Base-by-base conservation (phyloP, 108 stramenopile species). In the Phaeodactylum tricornutum region DNA sequence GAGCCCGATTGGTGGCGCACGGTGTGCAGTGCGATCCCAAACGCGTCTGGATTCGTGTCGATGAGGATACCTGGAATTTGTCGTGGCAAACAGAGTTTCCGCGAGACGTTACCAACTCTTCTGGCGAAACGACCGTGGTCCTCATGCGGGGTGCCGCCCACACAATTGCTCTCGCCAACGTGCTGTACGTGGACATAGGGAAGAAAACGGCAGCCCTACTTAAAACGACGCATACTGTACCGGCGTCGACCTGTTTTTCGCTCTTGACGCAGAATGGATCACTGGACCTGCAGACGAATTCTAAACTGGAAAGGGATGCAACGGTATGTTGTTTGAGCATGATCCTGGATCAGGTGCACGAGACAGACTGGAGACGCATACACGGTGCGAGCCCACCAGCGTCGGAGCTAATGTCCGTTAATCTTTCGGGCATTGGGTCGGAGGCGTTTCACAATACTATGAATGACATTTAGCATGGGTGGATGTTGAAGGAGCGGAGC, bases 51-150 rank as follows among this genome's bases (percentile, higher is more conserved):
- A 71, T 79, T 29, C 50, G 45, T 7, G 31, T 70, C 41, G 55
- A 70, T 31, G 59, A 55, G 11, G 64, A 67, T 12, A 39, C 50
- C 0, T 28, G 37, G 11, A 22, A 42, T 5, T 43, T 79, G 22
- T 48, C 60, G 14, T 79, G 77, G 77, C 71, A 69, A 54, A 79
- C 77, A 16, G 77, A 79, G 55, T 66, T 69, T 44, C 69, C 65
- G 0, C 52, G 64, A 4, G 59, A 58, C 1, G 55, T 75, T 31
- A 59, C 59, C 33, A 62, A 67, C 28, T n/a, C 36, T 2, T 26
- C 30, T 36, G 62, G 62, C 2, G 43, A 64, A 25, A 62, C 52
- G 3, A 57, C 45, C 19, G 55, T 65, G n/a, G 64, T 72, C 19
- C 35, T 73, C 48, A 65, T 79, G 69, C 54, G 67, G 7, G 77